Percentiles rank a stretch among this genome's conserved stretches.
phyloP scores from a whole-genome alignment of 345 rosid genomes.

The Cardamine occulta region DNA sequence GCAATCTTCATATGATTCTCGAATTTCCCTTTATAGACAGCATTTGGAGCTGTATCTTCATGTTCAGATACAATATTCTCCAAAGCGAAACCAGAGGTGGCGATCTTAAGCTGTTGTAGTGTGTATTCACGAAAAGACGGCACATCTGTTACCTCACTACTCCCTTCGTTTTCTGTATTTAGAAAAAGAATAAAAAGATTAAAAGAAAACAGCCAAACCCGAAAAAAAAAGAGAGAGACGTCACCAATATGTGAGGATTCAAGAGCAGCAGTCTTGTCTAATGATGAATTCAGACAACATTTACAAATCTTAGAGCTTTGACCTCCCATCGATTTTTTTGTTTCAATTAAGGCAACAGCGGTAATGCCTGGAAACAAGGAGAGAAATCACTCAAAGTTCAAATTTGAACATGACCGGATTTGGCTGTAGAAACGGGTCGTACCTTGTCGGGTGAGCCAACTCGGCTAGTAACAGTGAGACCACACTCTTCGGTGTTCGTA shows the following conservation, averaged over 20 bases:
- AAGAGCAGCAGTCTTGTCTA: conserved; percentile 55
- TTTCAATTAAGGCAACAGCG: background rate
- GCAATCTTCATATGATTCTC: conserved; percentile 70
- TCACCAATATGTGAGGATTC: conserved; percentile 63
- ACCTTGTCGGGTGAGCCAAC: conserved; percentile 17
- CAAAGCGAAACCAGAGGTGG: conserved; percentile 76
- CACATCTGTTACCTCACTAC: conserved; percentile 41
- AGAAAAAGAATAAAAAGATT: background rate
- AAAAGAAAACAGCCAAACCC: conserved; percentile 10
- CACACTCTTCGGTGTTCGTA: background rate
- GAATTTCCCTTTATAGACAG: conserved; percentile 79
- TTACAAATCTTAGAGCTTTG: conserved; percentile 52
- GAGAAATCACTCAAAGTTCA: background rate
- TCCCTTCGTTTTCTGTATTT: conserved; percentile 54
- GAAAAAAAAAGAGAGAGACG: conserved; percentile 26
- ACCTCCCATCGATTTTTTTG: conserved; percentile 53
- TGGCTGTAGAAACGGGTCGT: background rate
- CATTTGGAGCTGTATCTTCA: conserved; percentile 79
- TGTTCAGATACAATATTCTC: conserved; percentile 85
- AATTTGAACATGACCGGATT: background rate
- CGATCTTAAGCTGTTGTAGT: conserved; percentile 66
- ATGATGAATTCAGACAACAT: conserved; percentile 60
- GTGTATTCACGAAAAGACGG: conserved; percentile 63
- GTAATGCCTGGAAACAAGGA: background rate
- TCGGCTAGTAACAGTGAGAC: conserved; percentile 23